These are phyloP conservation scores for Usnea hakonensis DNA, from an alignment of 495 filamentous ascomycete genomes.

Conservation along the genomic window DNA sequence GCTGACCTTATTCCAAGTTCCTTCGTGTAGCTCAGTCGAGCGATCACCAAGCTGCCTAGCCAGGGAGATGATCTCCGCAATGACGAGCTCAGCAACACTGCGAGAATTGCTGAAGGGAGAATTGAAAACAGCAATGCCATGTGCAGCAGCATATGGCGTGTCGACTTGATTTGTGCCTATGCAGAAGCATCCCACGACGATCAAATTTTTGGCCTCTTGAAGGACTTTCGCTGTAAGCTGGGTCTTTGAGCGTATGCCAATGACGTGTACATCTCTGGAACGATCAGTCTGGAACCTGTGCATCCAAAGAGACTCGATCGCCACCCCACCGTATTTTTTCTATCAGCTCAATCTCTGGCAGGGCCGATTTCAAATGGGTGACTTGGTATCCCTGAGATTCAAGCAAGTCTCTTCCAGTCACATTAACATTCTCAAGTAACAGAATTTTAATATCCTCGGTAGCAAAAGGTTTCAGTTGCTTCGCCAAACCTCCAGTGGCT, in stretches of 20 bases:
- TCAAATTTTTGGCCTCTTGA: conserved; percentile 81
- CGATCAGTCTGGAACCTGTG: conserved; percentile 14
- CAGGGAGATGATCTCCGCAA: conserved; percentile 84
- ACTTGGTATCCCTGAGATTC: conserved; percentile 89
- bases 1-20: conserved; percentile 98
- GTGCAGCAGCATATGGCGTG: conserved; percentile 77
- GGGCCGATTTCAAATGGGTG: conserved; percentile 77
- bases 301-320: conserved; percentile 16
- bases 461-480: conserved; percentile 90
- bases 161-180: conserved; percentile 99
- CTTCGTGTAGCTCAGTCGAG: conserved; percentile 87
- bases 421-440: conserved; percentile 91
- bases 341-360: conserved; percentile 89
- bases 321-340: conserved; percentile 81
- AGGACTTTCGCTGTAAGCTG: conserved; percentile 83
- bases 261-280: conserved; percentile 83
- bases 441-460: conserved; percentile 94
- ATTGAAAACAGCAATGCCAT: conserved; percentile 98
- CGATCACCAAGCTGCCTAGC: conserved; percentile 90
- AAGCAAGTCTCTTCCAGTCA: conserved; percentile 77
- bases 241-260: conserved; percentile 97
- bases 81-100: conserved; percentile 92
- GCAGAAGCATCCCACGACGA: conserved; percentile 97
- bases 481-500: conserved; percentile 40
- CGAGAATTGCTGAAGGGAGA: conserved; percentile 97